Base-by-base conservation (phyloP, 2,329 filamentous ascomycete species). In the Neonectria punicea region DNA sequence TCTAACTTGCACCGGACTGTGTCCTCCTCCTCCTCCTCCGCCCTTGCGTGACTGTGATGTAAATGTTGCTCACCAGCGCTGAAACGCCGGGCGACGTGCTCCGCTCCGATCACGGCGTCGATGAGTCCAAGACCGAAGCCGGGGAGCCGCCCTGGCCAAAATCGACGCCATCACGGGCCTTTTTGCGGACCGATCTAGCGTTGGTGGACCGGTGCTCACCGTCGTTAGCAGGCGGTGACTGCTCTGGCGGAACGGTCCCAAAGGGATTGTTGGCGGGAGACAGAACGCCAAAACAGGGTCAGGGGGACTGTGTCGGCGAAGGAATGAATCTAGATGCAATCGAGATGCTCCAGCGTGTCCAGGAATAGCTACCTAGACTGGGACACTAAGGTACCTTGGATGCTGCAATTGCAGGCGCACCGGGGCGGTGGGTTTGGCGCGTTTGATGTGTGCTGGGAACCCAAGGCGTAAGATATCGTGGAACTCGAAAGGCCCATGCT, bases 101-200 rank as follows among this genome's bases (percentile, higher is more conserved):
- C 41, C 55, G 55, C 61, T 63, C 61, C 61, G 55, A 58, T 58
- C n/a, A 50, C 49, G 55, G 49, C 44, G 44, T 22, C 44, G 47
- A 49, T 18, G 20, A 63, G 53, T 30, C 53, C 22, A 51, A 50
- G 41, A 41, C 41, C 36, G 39, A 18, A 11, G n/a, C 22, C 44
- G 32, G 39, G 39, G 39, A 20, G 46, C 36, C 16, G 36, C 36
- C 36, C 36, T 16, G 16, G 6, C 36, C 36, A 22, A 36, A 50
- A 20, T 11, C 30, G 51, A 34, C 13, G 16, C 28, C 51, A 25
- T 25, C 58, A 61, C 58, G 58, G 50, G 50, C 50, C 58, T 47
- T 18, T 18, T 7, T 36, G 50, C 18, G 50, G 34, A 61, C 43
- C 43, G 25, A 28, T 25, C 50, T 25, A 25, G 43, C 44, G 58